Base-by-base conservation (phyloP, 2,329 filamentous ascomycete species). In the Trichoderma citrinoviride region DNA sequence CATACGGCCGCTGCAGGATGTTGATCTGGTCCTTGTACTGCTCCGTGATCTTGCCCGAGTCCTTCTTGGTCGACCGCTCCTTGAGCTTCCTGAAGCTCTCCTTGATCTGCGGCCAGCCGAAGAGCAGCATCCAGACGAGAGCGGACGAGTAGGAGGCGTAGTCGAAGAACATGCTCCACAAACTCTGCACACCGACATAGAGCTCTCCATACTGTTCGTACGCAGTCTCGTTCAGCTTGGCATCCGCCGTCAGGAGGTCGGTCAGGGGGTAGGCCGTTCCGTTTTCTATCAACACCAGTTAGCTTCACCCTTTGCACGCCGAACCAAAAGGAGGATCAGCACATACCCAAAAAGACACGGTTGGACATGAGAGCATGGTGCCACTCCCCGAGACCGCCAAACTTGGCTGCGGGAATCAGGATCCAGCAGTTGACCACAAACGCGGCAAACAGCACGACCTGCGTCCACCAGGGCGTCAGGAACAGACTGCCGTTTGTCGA, bases 11-110 rank as follows among this genome's bases (percentile, higher is more conserved):
- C 73, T 84, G 82, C 19, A 87, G 75, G 12, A 87, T 77, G 68
- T 86, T 87, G n/a, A 87, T 77, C 44, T 84, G 82, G 68, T 87
- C 85, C 6, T 77, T 74, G 67, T 86, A 87, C 69, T 86, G 82
- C 66, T 86, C 77, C 65, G 84, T 85, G 61, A 87, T 80, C 44
- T 73, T 73, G 37, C 69, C 58, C 7, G 58, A 69, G 54, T 70
- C 73, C 66, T 72, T 72, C 50, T 54, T 70, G 71, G 40, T 65
- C 17, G 73, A 73, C 15, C 80, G 74, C 29, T 75, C 74, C 15
- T 77, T 70, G 23, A 83, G 77, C 68, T 83, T 84, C 5, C 66
- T 67, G 23, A 82, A 70, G 19, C 80, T 84, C 2, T 73, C 73
- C 25, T 75, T 77, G 52, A 87, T 77, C 64, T 83, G 78, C 0